A percentile compares a stretch with the other conserved stretches of the same genome.
These are phyloP conservation scores for Boletellus sp. DNA, from an alignment of 768 basidiomycete species.

Conservation along the genomic window DNA sequence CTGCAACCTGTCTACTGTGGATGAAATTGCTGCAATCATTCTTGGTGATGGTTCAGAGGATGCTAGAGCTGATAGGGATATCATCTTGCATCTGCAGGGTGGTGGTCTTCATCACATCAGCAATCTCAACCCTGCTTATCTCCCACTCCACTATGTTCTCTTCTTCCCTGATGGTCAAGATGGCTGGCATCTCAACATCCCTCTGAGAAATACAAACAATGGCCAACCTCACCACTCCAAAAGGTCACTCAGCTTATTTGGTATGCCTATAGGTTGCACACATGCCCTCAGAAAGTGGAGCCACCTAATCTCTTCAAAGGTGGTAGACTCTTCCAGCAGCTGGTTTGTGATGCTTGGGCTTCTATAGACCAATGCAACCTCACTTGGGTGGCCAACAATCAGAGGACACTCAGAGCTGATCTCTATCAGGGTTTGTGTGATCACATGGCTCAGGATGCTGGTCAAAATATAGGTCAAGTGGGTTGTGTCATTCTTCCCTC, in stretches of 20 bases:
- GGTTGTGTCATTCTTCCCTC: slow-evolving; percentile 40
- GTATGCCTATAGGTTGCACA: slow-evolving; percentile 34
- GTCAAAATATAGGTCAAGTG: slow-evolving; percentile 26
- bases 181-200: slow-evolving; percentile 36
- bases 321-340: slow-evolving; percentile 43
- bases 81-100: slow-evolving; percentile 28
- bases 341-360: slow-evolving; percentile 45
- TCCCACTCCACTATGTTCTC: slow-evolving; percentile 40
- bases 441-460: slow-evolving; percentile 20
- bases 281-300: background rate
- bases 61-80: slow-evolving; percentile 26
- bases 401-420: slow-evolving; percentile 32
- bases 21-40: slow-evolving; percentile 43
- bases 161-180: slow-evolving; percentile 39
- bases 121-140: slow-evolving; percentile 36
- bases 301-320: slow-evolving; percentile 31
- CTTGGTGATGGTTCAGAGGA: slow-evolving; percentile 28
- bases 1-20: slow-evolving; percentile 43
- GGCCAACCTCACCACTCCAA: background rate
- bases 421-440: slow-evolving; percentile 36
- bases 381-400: slow-evolving; percentile 32
- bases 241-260: slow-evolving; percentile 30
- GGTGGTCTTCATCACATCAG: slow-evolving; percentile 30
- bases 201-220: background rate
- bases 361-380: slow-evolving; percentile 40